A percentile compares a stretch with the other conserved stretches of the same genome.
Evolutionary conservation across 2,329 filamentous ascomycete species (phyloP).

Genomic region (Tolypocladium tropicale): DNA sequence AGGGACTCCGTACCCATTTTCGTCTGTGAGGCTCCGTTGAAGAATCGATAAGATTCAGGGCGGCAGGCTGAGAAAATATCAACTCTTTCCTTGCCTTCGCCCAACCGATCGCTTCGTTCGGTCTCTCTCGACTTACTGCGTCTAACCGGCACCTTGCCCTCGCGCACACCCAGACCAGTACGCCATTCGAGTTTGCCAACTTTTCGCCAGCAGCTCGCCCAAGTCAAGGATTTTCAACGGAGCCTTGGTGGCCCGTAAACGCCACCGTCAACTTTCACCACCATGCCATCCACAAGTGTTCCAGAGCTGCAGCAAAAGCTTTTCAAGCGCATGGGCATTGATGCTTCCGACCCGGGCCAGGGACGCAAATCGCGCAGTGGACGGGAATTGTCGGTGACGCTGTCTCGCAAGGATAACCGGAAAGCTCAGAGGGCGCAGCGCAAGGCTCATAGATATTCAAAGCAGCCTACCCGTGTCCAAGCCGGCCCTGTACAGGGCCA

Average conservation of each 20-base stretch:
- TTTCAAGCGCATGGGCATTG: slow-evolving; percentile 25
- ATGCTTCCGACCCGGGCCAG: slow-evolving; percentile 12
- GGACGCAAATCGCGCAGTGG: not conserved
- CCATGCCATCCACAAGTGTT: slow-evolving; percentile 15
- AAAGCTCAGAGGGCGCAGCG: slow-evolving; percentile 55
- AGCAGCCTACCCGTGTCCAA: not conserved
- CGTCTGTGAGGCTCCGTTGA: not conserved
- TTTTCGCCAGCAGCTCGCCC: not conserved
- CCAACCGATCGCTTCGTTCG: not conserved
- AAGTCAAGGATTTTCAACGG: not conserved
- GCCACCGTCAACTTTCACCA: not conserved
- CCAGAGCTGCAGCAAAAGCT: slow-evolving; percentile 26
- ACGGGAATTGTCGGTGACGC: slow-evolving; percentile 4
- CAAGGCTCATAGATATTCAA: slow-evolving; percentile 30
- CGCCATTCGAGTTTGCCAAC: not conserved
- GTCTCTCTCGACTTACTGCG: not conserved
- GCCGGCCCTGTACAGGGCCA: not conserved
- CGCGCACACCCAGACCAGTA: not conserved
- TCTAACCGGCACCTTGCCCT: not conserved
- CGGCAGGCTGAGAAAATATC: not conserved
- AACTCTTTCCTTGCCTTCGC: not conserved
- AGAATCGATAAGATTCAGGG: not conserved
- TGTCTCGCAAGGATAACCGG: slow-evolving; percentile 52
- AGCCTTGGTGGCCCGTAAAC: not conserved
- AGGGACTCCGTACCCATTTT: too few relatives aligned